These are phyloP conservation scores for Calocybe gangraenosa DNA, from an alignment of 768 basidiomycete genomes.

Conservation along the genomic window DNA sequence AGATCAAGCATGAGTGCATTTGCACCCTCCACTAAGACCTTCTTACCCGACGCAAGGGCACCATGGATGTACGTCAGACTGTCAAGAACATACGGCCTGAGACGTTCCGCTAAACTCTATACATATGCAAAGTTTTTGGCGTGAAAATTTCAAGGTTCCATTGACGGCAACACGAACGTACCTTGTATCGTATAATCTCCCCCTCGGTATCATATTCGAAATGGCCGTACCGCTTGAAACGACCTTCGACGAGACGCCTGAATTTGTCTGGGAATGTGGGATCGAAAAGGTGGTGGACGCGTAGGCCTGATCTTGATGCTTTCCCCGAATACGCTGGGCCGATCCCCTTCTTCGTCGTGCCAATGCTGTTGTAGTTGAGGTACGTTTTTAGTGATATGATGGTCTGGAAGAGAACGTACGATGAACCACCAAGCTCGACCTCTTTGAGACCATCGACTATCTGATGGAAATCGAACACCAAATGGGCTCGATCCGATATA, in stretches of 20 bases:
- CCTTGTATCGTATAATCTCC: constrained; percentile 92
- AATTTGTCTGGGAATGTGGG: constrained; percentile 87
- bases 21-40: constrained; percentile 91
- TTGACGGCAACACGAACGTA: constrained; percentile 29
- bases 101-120: constrained; percentile 76
- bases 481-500: constrained; percentile 92
- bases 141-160: no score
- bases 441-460: constrained; percentile 99
- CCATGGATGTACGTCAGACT: constrained; percentile 81
- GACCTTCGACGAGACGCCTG: constrained; percentile 90
- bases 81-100: constrained; percentile 88
- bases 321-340: constrained; percentile 98
- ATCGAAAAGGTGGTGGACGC: constrained; percentile 96
- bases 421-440: constrained; percentile 89
- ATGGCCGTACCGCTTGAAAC: constrained; percentile 96
- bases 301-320: constrained; percentile 91
- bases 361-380: constrained; percentile 55
- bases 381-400: neutral
- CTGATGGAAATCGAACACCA: constrained; percentile 99
- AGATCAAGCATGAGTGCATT: constrained; percentile 99
- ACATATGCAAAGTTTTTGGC: neutral
- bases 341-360: constrained; percentile 97
- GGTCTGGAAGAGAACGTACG: constrained; percentile 36
- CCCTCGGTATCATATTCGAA: constrained; percentile 99
- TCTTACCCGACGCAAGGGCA: constrained; percentile 71